Evolutionary conservation across 2,329 filamentous ascomycete species (phyloP).

Genomic region (Coleophoma eucalyptorum): DNA sequence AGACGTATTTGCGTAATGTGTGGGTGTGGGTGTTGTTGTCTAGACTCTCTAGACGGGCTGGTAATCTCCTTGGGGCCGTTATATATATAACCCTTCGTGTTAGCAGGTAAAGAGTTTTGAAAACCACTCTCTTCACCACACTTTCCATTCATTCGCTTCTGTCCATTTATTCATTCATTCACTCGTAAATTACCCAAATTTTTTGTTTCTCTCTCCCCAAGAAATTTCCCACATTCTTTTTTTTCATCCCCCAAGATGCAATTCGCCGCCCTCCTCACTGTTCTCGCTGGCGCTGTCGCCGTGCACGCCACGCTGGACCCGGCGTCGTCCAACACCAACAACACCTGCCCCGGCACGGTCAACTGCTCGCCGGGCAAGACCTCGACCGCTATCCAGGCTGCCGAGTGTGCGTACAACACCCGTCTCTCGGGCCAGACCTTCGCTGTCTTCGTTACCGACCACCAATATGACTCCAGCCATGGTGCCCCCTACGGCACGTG

Average conservation of each 20-base stretch:
- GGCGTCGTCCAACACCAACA: constrained; percentile 30
- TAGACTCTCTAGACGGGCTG: too few species aligned
- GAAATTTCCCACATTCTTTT: too few species aligned
- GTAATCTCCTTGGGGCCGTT: too few species aligned
- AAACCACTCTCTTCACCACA: too few species aligned
- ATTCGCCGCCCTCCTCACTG: not conserved
- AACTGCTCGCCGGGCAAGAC: constrained; percentile 29
- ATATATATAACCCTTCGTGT: too few species aligned
- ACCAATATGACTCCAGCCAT: constrained; percentile 37
- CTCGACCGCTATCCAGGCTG: constrained; percentile 32
- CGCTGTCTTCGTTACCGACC: constrained; percentile 35
- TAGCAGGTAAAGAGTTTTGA: too few species aligned
- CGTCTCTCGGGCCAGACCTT: constrained; percentile 31
- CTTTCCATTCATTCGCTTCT: too few species aligned
- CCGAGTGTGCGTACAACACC: constrained; percentile 35
- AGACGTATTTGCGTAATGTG: too few species aligned
- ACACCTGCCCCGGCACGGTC: constrained; percentile 24
- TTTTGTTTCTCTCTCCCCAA: too few species aligned
- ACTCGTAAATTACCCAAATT: too few species aligned
- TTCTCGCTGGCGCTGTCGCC: not conserved
- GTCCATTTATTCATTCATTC: too few species aligned
- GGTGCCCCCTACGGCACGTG: constrained; percentile 45
- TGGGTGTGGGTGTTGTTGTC: too few species aligned
- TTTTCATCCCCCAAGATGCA: not conserved
- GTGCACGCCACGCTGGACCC: constrained; percentile 27